These are phyloP conservation scores for Acacia crassicarpa DNA, from an alignment of 306 rosid genomes.

Conservation along the genomic window DNA sequence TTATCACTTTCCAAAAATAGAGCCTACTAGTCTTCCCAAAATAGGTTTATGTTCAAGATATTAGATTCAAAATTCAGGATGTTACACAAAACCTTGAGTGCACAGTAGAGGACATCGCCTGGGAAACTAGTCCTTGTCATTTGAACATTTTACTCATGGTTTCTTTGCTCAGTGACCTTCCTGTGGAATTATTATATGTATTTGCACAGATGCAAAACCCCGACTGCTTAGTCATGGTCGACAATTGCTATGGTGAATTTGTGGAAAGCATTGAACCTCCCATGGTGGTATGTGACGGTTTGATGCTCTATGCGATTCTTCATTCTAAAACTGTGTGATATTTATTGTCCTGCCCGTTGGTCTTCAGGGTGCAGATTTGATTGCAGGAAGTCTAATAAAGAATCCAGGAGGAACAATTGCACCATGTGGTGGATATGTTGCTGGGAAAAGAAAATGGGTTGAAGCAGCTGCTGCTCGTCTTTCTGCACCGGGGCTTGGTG, in stretches of 20 bases:
- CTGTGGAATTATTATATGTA: not conserved
- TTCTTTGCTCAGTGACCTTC: too few species aligned
- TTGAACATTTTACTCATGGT: too few species aligned
- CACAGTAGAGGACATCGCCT: too few species aligned
- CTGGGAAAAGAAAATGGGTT: constrained; percentile 74
- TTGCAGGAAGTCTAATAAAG: constrained; percentile 92
- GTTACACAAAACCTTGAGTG: too few species aligned
- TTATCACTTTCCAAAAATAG: too few species aligned
- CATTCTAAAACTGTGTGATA: constrained; percentile 27
- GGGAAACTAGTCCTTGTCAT: too few species aligned
- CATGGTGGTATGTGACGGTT: constrained; percentile 70
- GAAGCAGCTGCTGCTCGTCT: constrained; percentile 90
- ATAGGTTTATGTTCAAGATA: too few species aligned
- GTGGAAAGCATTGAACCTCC: constrained; percentile 93
- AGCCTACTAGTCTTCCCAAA: too few species aligned
- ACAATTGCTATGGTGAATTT: constrained; percentile 95
- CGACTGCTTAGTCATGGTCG: constrained; percentile 87
- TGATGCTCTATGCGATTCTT: constrained; percentile 22
- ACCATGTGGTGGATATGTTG: constrained; percentile 94
- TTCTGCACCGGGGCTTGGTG: constrained; percentile 91
- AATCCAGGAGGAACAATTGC: constrained; percentile 96
- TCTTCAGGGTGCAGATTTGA: constrained; percentile 88
- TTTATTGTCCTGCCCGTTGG: constrained; percentile 18
- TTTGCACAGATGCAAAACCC: constrained; percentile 76
- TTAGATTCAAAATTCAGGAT: too few species aligned